Evolutionary conservation across 2,329 filamentous ascomycete genomes (phyloP), one percentile per base, ranked within the genome.

Genomic region (Neofusicoccum cordaticola): DNA sequence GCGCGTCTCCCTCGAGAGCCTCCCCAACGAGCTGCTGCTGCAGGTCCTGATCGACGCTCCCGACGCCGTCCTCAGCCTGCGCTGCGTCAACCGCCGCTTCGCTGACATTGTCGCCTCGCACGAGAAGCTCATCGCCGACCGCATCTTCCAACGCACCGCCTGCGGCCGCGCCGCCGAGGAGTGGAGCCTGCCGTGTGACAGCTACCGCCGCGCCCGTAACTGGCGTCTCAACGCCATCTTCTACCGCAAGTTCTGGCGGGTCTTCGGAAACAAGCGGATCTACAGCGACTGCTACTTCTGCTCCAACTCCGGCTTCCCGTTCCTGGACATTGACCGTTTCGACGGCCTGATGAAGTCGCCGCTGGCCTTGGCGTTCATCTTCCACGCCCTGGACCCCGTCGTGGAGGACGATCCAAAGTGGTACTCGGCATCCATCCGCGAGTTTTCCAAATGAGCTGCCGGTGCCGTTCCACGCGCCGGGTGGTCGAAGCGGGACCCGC

Each of bases 201-300:
- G 53, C 34, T 65, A 65, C 34, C 63, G 63, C 45, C 57, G 45
- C 19, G 47, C 56, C 45, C 45, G 39, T 35, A 65, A 60, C 56
- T 65, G 63, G 63, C 63, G 63, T 11, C 39, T 37, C 45, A 61
- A 60, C 53, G 53, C 53, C 53, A 65, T 52, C 53, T 65, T 65
- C 37, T 65, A 65, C 63, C 47, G 56, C 44, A 65, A 65, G 53
- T 65, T 65, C 50, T 65, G 63, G 63, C 35, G 63, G 11, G 56
- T 61, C 37, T 65, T 61, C 41, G 63, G 63, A 12, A 44, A 45
- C 47, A 61, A 53, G 39, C 52, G 41, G 47, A 61, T 65, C 41
- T 65, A 65, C 63, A 51, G 47, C 45, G 63, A 60, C 53, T 65
- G 63, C 63, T 60, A 52, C 39, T 60, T 48, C 47, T 60, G 41